phyloP scores from a whole-genome alignment of 352 stramenopile species.

The Phytophthora syringae region DNA sequence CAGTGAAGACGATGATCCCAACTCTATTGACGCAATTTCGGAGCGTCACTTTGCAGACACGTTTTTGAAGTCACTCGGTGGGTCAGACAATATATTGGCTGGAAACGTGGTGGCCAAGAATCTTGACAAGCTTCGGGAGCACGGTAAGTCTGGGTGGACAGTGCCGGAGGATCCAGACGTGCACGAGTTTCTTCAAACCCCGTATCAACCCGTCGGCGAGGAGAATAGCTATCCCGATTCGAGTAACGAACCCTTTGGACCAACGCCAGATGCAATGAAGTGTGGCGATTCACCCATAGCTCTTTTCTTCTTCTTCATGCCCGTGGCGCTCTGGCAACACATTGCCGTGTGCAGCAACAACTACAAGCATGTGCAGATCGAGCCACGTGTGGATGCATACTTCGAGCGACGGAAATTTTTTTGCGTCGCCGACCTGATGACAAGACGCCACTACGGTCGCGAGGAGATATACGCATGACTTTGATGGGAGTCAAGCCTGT shows the following conservation, averaged over 20 bases:
- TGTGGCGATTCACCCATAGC: constrained; percentile 1
- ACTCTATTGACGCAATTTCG: background rate
- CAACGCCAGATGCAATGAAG: constrained; percentile 4
- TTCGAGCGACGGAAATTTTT: background rate
- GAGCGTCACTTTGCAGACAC: constrained; percentile 5
- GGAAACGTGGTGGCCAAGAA: background rate
- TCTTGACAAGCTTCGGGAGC: background rate
- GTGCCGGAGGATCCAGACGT: background rate
- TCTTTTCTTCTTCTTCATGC: constrained; percentile 13
- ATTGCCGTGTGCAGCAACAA: constrained; percentile 9
- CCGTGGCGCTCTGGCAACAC: constrained; percentile 11
- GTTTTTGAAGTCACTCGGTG: background rate
- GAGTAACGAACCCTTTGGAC: background rate
- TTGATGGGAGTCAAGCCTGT: background rate
- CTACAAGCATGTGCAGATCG: background rate
- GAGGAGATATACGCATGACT: background rate
- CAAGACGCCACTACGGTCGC: background rate
- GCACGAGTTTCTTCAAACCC: background rate
- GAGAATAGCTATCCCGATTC: constrained; percentile 4
- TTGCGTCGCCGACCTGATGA: background rate
- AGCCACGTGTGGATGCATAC: constrained; percentile 4
- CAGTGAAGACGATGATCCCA: no score
- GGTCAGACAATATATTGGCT: background rate
- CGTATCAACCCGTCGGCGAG: background rate
- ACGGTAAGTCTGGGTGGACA: background rate